Evolutionary conservation across 768 basidiomycete genomes (phyloP).

Genomic region (Psilocybe sp.): DNA sequence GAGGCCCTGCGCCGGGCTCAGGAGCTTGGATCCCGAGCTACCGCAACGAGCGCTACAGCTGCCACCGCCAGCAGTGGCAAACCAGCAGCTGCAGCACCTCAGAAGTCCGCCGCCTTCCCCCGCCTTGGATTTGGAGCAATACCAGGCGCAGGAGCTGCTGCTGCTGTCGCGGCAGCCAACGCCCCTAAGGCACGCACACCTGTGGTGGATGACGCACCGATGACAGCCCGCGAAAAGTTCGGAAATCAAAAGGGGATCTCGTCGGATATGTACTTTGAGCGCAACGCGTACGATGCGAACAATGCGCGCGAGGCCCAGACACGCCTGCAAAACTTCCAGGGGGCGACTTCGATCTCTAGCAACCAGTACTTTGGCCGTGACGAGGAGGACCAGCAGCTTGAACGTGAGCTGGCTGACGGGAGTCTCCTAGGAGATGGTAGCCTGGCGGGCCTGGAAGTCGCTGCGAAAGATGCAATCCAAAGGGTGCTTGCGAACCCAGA

Average conservation of each 20-base stretch:
- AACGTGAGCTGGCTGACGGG: constrained; percentile 31
- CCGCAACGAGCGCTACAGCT: constrained; percentile 15
- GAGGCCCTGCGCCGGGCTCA: constrained; percentile 41
- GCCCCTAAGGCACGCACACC: constrained; percentile 27
- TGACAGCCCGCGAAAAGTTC: constrained; percentile 87
- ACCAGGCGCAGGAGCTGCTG: constrained; percentile 57
- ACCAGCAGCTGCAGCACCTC: constrained; percentile 17
- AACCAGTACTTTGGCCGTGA: constrained; percentile 95
- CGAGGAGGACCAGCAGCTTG: constrained; percentile 65
- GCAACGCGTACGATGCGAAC: constrained; percentile 80
- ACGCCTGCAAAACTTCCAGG: constrained; percentile 82
- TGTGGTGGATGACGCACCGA: constrained; percentile 58
- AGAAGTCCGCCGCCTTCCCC: constrained; percentile 50
- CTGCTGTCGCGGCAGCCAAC: constrained; percentile 40
- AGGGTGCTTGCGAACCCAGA: constrained; percentile 82
- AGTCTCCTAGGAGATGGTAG: constrained; percentile 53
- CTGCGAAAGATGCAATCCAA: constrained; percentile 74
- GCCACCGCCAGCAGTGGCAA: constrained; percentile 14
- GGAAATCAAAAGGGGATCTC: constrained; percentile 94
- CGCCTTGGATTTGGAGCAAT: constrained; percentile 84
- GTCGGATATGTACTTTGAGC: constrained; percentile 95
- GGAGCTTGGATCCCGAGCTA: constrained; percentile 34
- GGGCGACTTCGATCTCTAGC: constrained; percentile 91
- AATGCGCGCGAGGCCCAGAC: constrained; percentile 73
- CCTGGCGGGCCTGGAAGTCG: constrained; percentile 52